Evolutionary conservation across 2,329 filamentous ascomycete species (phyloP), one percentile per base, ranked within the genome.

Genomic region (Fusarium tupiense): DNA sequence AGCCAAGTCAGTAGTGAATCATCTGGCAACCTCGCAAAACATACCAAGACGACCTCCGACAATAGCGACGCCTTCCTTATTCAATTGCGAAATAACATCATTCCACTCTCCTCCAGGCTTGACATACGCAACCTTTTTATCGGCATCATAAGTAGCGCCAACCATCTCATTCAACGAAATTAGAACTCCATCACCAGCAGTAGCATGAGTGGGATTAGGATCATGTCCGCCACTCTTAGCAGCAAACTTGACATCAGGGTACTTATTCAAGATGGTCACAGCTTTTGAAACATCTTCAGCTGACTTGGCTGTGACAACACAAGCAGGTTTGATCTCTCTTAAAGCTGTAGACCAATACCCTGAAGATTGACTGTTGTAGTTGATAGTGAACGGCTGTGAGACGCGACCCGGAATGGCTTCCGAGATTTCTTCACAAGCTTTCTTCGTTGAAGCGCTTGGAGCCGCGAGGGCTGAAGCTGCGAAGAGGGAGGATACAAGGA

Each of bases 41-140:
- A 52, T 13, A n/a, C 69, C 69, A 1, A 72, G 24, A 5, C 69
- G 53, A 2, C 69, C 69, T 4, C 69, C 69, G 14, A 24, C 64
- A 0, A 72, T 52, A 1, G 69, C 17, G 31, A 72, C 64, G 3
- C 69, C 69, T 0, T 73, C 17, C 3, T 73, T n/a, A 3, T 65
- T 22, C 0, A 72, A 26, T 2, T 14, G 10, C 2, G 59, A 65
- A 1, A 72, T 72, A 26, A 72, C 69, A 26, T 72, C 64, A 35
- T 72, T 72, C 69, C 69, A 72, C 29, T 72, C 69, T 20, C 69
- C 69, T 0, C 69, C 69, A 4, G 69, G 69, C 40, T 72, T 73
- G 0, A 72, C 64, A 33, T 72, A 73, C 1, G 69, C 69, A 2
- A 73, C 19, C 5, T 60, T 46, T 6, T 65, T 73, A 4, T 37